A percentile compares a stretch with the other conserved stretches of the same genome.
Evolutionary conservation across 2,329 filamentous ascomycete species (phyloP).

Genomic region (Epicoccum sorghinum): DNA sequence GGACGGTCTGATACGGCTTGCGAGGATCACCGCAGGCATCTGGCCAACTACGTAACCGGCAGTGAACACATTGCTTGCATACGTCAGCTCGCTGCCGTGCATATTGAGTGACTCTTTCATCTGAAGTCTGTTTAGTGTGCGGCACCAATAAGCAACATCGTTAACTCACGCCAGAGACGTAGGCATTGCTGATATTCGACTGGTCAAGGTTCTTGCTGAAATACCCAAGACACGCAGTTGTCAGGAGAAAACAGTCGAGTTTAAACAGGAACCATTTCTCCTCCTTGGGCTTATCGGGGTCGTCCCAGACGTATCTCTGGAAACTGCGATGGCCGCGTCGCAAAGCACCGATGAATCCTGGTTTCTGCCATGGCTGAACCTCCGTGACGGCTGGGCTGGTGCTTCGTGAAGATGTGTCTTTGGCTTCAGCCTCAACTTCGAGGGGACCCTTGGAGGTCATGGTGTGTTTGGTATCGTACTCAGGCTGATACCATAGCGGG

Average conservation of each 20-base stretch:
- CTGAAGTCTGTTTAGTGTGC: slow-evolving; percentile 1
- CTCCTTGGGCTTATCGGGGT: slow-evolving; percentile 24
- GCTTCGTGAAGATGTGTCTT: slow-evolving; percentile 13
- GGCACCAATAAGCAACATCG: not conserved
- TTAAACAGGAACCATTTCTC: slow-evolving; percentile 39
- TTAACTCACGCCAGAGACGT: slow-evolving; percentile 28
- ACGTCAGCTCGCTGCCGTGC: slow-evolving; percentile 40
- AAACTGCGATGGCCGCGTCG: slow-evolving; percentile 21
- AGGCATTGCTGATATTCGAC: slow-evolving; percentile 38
- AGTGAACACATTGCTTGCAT: slow-evolving; percentile 37
- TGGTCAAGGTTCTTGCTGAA: slow-evolving; percentile 38
- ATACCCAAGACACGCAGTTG: slow-evolving; percentile 32
- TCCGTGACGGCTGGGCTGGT: not conserved
- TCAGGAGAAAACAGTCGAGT: slow-evolving; percentile 36
- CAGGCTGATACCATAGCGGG: not conserved
- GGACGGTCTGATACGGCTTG: slow-evolving; percentile 31
- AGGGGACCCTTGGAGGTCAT: slow-evolving; percentile 16
- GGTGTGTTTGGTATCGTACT: not conserved
- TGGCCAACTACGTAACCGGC: slow-evolving; percentile 40
- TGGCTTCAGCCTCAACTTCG: slow-evolving; percentile 2
- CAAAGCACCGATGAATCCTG: slow-evolving; percentile 17
- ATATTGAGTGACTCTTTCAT: slow-evolving; percentile 41
- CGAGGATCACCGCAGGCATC: slow-evolving; percentile 37
- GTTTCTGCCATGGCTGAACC: slow-evolving; percentile 22
- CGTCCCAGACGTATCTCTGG: slow-evolving; percentile 30